Evolutionary conservation across 441 rosid genomes (phyloP).

Genomic region (Corymbia calophylla): DNA sequence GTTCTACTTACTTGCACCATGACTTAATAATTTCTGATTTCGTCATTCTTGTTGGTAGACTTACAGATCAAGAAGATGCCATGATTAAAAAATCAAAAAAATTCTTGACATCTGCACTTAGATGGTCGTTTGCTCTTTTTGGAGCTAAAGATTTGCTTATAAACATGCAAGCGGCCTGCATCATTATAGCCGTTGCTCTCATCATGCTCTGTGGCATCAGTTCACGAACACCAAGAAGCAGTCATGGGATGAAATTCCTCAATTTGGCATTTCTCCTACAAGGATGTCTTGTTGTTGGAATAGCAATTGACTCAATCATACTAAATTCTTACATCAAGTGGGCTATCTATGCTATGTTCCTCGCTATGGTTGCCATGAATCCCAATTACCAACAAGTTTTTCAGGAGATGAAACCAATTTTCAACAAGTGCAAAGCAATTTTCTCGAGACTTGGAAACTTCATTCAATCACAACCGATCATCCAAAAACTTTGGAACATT

Average conservation of each 20-base stretch:
- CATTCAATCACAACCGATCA: neutral
- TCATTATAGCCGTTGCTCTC: rapidly evolving
- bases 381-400: neutral
- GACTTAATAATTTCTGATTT: neutral
- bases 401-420: neutral
- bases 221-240: rapidly evolving
- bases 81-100: neutral
- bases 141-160: neutral
- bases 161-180: rapidly evolving
- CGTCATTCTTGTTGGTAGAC: neutral
- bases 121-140: neutral
- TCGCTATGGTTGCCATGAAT: neutral
- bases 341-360: rapidly evolving
- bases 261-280: neutral
- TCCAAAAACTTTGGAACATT: rapidly evolving
- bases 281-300: neutral
- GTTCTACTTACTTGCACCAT: neutral
- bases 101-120: neutral
- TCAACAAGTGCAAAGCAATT: neutral
- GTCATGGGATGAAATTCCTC: neutral
- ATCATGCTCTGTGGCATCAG: neutral
- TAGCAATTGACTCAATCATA: rapidly evolving
- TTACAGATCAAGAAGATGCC: neutral
- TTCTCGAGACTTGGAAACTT: neutral
- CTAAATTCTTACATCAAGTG: neutral